A percentile compares a stretch with the other conserved stretches of the same genome.
phyloP scores from a whole-genome alignment of 2,329 filamentous ascomycete genomes.

The Camptophora hylomeconis region DNA sequence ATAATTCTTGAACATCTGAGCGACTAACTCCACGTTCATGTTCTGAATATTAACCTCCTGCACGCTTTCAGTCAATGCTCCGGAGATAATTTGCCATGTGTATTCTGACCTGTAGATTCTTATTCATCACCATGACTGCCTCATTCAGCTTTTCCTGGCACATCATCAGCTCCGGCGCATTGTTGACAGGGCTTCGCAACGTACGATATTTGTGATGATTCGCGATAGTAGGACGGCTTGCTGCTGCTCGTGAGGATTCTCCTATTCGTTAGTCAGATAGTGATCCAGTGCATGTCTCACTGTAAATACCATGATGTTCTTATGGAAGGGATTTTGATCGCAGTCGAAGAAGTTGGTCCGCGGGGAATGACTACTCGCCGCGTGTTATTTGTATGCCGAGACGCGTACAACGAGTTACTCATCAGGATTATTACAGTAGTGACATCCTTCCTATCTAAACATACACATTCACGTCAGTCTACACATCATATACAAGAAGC shows the following conservation, averaged over 20 bases:
- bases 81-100: conserved; percentile 1
- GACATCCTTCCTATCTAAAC: no score
- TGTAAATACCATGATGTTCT: no score
- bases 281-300: no score
- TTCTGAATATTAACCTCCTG: conserved; percentile 97
- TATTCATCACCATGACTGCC: conserved; percentile 83
- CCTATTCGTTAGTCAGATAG: conserved; percentile 35
- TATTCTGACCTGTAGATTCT: conserved; percentile 59
- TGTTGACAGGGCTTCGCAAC: conserved; percentile 20
- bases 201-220: conserved; percentile 93
- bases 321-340: no score
- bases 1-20: conserved; percentile 99
- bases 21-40: conserved; percentile 96
- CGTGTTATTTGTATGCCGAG: no score
- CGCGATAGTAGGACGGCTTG: conserved; percentile 85
- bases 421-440: no score
- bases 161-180: conserved; percentile 8
- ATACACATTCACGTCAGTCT: no score
- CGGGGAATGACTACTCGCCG: no score
- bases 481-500: no score
- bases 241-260: conserved; percentile 95
- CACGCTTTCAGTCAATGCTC: no score
- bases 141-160: conserved; percentile 94
- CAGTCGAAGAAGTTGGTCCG: no score
- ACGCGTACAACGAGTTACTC: no score